Percentiles rank a stretch among this genome's conserved stretches.
Evolutionary conservation across 2,329 filamentous ascomycete species (phyloP).

Genomic region (Aaosphaeria pasadenensis): DNA sequence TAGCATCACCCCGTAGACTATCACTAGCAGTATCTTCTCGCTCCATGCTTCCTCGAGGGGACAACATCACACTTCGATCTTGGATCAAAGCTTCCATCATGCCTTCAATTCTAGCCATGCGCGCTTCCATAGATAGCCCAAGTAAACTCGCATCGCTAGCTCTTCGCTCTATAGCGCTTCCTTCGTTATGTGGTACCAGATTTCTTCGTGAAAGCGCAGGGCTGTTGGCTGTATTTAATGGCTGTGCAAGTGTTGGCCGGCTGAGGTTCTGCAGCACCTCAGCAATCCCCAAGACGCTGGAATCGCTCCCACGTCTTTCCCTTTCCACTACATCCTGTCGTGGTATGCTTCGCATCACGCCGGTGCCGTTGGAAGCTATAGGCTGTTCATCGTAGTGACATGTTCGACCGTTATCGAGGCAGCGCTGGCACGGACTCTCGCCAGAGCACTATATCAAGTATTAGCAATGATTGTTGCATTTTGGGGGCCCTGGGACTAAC

Average conservation of each 20-base stretch:
- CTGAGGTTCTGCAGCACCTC: slow-evolving; percentile 36
- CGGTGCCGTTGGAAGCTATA: slow-evolving; percentile 13
- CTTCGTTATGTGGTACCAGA: background rate
- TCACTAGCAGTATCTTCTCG: slow-evolving; percentile 20
- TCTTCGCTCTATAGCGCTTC: slow-evolving; percentile 13
- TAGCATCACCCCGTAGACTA: slow-evolving; percentile 12
- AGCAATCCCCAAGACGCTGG: slow-evolving; percentile 6
- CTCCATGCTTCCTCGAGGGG: slow-evolving; percentile 23
- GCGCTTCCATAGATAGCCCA: slow-evolving; percentile 28
- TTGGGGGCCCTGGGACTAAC: background rate
- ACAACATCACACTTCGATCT: slow-evolving; percentile 21
- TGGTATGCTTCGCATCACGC: too few relatives aligned
- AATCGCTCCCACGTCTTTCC: too few relatives aligned
- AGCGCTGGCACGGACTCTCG: slow-evolving; percentile 35
- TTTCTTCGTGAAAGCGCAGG: background rate
- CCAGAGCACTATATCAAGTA: slow-evolving; percentile 26
- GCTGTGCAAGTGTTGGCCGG: slow-evolving; percentile 20
- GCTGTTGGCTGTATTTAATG: background rate
- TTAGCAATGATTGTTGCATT: background rate
- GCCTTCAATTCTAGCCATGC: slow-evolving; percentile 32
- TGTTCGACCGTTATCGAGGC: slow-evolving; percentile 30
- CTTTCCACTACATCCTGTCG: too few relatives aligned
- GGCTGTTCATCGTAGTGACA: slow-evolving; percentile 39
- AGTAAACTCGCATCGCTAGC: slow-evolving; percentile 25
- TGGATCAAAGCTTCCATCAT: slow-evolving; percentile 36